Evolutionary conservation across 2,329 filamentous ascomycete species (phyloP), one percentile per base, ranked within the genome.

Genomic region (Aspergillus hiratsukae): DNA sequence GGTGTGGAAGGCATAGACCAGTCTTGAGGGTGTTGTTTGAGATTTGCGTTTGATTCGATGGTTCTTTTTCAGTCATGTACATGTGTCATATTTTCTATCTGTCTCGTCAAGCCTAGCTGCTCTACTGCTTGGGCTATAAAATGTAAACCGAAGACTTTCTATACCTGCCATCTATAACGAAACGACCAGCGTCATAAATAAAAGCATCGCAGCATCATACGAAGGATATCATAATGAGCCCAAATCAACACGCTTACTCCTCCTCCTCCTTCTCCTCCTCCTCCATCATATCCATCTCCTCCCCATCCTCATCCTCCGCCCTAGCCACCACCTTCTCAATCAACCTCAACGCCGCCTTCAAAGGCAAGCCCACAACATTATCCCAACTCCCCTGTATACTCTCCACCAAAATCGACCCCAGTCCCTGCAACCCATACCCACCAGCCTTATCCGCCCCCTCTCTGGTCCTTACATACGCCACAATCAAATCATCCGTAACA

Each of bases 401-500:
- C 72, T 97, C 91, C 11, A 99, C 86, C 56, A 99, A 75, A 71
- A 97, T 86, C 8, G 89, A 88, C 1, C 90, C 94, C 10, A 93
- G 79, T 0, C 93, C 94, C 75, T 99, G 94, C 53, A 99, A 84
- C 1, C 91, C 94, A 74, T 99, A 99, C 0, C 94, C 94, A 2
- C 94, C 94, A 0, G 94, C 94, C 80, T 97, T 99, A 74, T 97
- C 94, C 10, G 86, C 91, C 1, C 94, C 94, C 78, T 99, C 94
- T 54, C 93, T 82, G 23, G 93, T 97, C 57, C 70, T 69, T 51
- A 82, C 80, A 71, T 82, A 82, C 53, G 83, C 83, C 64, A 90
- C 79, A 57, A 97, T 87, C 63, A 96, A 83, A 58, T 96, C 91
- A 76, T 99, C 93, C 14, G 85, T 85, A 4, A 87, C 80, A 46